Percentiles rank a stretch among this genome's conserved stretches.
Evolutionary conservation across 2,329 filamentous ascomycete genomes (phyloP).

Genomic region (Didymella pinodella): DNA sequence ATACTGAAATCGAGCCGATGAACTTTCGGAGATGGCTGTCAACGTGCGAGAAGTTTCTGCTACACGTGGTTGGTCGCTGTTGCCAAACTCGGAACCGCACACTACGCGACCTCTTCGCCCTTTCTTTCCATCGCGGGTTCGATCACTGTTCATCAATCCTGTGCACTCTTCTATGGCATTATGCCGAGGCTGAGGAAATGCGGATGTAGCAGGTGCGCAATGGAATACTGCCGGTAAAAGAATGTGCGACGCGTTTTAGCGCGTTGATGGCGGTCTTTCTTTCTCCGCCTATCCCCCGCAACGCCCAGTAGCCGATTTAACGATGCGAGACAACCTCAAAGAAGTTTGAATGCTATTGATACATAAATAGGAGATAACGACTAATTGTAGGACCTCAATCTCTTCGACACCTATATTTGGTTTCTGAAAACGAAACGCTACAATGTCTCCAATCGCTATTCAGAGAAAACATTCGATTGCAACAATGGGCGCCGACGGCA

Average conservation of each 20-base stretch:
- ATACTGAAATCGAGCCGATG: neutral
- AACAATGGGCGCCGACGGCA: slow-evolving; percentile 72
- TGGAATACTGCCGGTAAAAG: slow-evolving; percentile 18
- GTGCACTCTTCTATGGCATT: neutral
- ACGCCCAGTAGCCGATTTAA: slow-evolving; percentile 12
- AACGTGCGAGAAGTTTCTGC: neutral
- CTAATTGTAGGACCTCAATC: neutral
- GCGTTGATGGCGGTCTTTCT: slow-evolving; percentile 20
- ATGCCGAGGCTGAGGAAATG: neutral
- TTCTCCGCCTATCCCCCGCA: slow-evolving; percentile 29
- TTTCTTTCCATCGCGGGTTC: neutral
- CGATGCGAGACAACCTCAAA: neutral
- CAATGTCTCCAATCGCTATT: slow-evolving; percentile 38
- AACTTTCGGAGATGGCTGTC: neutral
- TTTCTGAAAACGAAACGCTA: neutral
- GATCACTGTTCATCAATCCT: neutral
- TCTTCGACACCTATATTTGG: neutral
- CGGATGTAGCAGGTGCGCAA: neutral
- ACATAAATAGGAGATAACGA: slow-evolving; percentile 4
- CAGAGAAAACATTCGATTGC: slow-evolving; percentile 41
- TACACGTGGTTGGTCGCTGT: slow-evolving; percentile 2
- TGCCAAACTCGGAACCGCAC: neutral
- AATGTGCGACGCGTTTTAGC: slow-evolving; percentile 6
- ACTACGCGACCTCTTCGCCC: neutral
- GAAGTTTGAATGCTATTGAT: neutral